Base-by-base conservation (phyloP, 169 alveolate genomes). In the Plasmodium vinckei region DNA sequence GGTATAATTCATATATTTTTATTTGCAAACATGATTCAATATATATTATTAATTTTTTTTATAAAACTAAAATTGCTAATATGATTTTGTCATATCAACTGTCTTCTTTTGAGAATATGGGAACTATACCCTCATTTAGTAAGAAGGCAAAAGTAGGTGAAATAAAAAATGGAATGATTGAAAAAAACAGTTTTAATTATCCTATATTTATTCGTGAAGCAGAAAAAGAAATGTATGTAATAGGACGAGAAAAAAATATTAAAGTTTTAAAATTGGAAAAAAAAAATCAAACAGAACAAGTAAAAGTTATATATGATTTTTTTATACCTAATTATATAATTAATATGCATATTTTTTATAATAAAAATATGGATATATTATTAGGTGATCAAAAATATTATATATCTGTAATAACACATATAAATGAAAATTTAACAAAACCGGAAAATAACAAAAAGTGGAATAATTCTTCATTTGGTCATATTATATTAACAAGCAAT, bases 231-330 rank as follows among this genome's bases (percentile, higher is more conserved):
- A 44, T 56, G 1, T 82, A 46, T 15, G 13, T 59, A 46, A 67
- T 82, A 19, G 90, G 84, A 1, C 23, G 47, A 25, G 82, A 71
- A 17, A 67, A 67, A 82, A 82, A 82, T 44, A 47, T 82, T 21
- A 82, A 82, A 82, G 56, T 82, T 67, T 27, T 82, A 56, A 67
- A 82, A 67, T 67, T 82, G 13, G 65, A 54, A 19, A 82, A 82
- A 53, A 82, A n/a, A 54, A 82, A 82, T 23, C 72, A 60, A 67
- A 67, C 68, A 33, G 84, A 82, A 46, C 47, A 65, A 39, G 25
- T 82, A 67, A 33, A n/a, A 27, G 25, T 82, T 53, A 15, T 70
- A 13, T 51, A 44, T 2, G 54, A 65, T 42, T 67, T 82, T 47
- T 25, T 51, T 67, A 13, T 82, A 59, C 44, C 42, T 5, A 65